Base-by-base conservation (phyloP, 2,329 filamentous ascomycete species). In the Metarhizium sp. region DNA sequence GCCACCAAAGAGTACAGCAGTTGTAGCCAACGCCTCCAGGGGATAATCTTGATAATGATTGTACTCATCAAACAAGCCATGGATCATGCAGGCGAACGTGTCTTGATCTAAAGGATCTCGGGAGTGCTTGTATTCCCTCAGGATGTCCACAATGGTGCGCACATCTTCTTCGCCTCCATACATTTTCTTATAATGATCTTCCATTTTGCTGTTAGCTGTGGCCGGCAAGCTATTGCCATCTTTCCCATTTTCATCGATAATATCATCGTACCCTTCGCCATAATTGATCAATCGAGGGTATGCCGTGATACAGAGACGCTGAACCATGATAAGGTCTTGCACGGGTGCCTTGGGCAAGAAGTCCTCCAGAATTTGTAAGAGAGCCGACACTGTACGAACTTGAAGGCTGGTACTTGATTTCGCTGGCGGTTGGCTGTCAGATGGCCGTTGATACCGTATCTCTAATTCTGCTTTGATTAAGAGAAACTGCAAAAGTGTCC, bases 281-380 rank as follows among this genome's bases (percentile, higher is more conserved):
- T 96, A 97, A 66, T 99, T 99, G 75, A 99, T 96, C 34, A 99
- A 75, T 47, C 94, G 82, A 7, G 94, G 95, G 64, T 97, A 99
- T 1, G 88, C 87, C 55, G 92, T 92, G 59, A 99, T 91, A 69
- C 92, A 96, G 53, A 86, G 83, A 36, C 92, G 83, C 71, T 96
- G 92, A 32, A 96, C 82, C 14, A 84, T 75, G 51, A 94, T 90
- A 29, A 96, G 78, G 53, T 92, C 86, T 52, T 87, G 69, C 55
- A 82, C 67, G 60, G 79, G 75, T 56, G 77, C 72, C 71, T 81
- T 76, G 58, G 82, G 81, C 50, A 85, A 64, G 49, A 81, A 86
- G 58, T 88, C 86, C 59, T 90, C 86, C 36, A 96, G 78, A 48
- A 95, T 88, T 61, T 87, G 82, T 14, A 97, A 77, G 54, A 97